Evolutionary conservation across 768 basidiomycete genomes (phyloP).

Genomic region (Guyanaporus albipodus): DNA sequence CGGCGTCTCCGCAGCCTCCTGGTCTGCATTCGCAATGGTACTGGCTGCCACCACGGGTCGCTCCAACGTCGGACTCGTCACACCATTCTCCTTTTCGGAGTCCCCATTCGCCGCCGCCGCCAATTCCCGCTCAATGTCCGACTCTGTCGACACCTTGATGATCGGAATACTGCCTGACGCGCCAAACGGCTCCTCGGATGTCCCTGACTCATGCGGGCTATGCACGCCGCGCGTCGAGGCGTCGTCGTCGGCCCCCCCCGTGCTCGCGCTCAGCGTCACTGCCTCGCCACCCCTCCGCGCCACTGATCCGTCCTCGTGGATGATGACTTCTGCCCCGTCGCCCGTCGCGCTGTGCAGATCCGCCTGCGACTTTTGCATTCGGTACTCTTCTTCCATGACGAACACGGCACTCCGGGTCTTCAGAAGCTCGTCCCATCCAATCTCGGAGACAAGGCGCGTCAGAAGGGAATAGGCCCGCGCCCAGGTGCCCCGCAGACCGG

Average conservation of each 20-base stretch:
- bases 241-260: constrained; percentile 49
- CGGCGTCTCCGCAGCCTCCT: constrained; percentile 24
- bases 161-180: constrained; percentile 45
- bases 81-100: constrained; percentile 21
- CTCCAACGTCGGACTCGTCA: constrained; percentile 33
- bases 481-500: constrained; percentile 93
- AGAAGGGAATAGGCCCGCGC: constrained; percentile 90
- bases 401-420: constrained; percentile 93
- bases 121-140: constrained; percentile 47
- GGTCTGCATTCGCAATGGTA: constrained; percentile 27
- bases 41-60: constrained; percentile 45
- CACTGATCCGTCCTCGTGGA: constrained; percentile 63
- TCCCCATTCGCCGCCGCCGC: constrained; percentile 29
- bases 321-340: constrained; percentile 37
- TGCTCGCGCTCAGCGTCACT: not conserved
- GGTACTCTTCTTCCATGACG: constrained; percentile 99
- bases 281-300: too few species aligned
- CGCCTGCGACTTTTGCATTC: constrained; percentile 86
- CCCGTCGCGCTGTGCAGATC: constrained; percentile 50
- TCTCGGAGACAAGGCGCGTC: constrained; percentile 85
- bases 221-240: constrained; percentile 68
- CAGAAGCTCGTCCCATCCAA: constrained; percentile 98
- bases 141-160: constrained; percentile 77
- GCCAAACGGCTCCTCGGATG: constrained; percentile 25
- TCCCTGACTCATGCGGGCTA: constrained; percentile 24